Evolutionary conservation across 768 basidiomycete genomes (phyloP).

Genomic region (Termitomyces titanicus): DNA sequence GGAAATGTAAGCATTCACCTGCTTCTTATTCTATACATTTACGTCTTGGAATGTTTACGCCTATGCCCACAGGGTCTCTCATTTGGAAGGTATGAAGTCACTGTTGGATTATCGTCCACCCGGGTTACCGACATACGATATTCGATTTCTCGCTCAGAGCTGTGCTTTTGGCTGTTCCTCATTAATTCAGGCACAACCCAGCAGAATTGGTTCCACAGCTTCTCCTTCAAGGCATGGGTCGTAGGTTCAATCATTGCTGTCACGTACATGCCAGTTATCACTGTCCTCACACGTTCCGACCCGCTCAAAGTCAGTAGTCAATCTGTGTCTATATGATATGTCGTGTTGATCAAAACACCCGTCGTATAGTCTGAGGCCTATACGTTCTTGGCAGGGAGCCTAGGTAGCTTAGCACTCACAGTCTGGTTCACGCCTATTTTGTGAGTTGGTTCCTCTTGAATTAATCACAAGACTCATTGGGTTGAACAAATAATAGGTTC

Average conservation of each 20-base stretch:
- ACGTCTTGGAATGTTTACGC: neutral
- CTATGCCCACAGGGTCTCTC: conserved; percentile 53
- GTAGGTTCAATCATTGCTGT: conserved; percentile 59
- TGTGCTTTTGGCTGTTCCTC: conserved; percentile 88
- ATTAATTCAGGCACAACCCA: conserved; percentile 58
- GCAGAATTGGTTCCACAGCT: conserved; percentile 74
- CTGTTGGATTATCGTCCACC: neutral
- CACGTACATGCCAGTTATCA: conserved; percentile 66
- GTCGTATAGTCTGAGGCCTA: conserved; percentile 58
- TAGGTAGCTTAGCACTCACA: conserved; percentile 68
- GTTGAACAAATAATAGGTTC: conserved; percentile 58
- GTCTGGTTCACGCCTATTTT: conserved; percentile 72
- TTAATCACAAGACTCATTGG: conserved; percentile 3
- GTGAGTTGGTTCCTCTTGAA: conserved; percentile 30
- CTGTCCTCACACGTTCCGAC: conserved; percentile 58
- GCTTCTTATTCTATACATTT: neutral
- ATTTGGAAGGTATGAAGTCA: conserved; percentile 61
- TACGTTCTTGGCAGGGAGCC: conserved; percentile 64
- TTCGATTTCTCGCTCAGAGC: conserved; percentile 40
- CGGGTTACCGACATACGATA: conserved; percentile 4
- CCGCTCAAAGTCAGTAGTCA: conserved; percentile 47
- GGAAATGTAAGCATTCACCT: conserved; percentile 56
- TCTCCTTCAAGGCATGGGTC: conserved; percentile 74
- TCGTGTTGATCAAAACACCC: conserved; percentile 4
- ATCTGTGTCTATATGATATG: neutral